A percentile compares a stretch with the other conserved stretches of the same genome.
Evolutionary conservation across 371 early-diverging fungal species (phyloP).

Genomic region (Choanephora cucurbitarum): DNA sequence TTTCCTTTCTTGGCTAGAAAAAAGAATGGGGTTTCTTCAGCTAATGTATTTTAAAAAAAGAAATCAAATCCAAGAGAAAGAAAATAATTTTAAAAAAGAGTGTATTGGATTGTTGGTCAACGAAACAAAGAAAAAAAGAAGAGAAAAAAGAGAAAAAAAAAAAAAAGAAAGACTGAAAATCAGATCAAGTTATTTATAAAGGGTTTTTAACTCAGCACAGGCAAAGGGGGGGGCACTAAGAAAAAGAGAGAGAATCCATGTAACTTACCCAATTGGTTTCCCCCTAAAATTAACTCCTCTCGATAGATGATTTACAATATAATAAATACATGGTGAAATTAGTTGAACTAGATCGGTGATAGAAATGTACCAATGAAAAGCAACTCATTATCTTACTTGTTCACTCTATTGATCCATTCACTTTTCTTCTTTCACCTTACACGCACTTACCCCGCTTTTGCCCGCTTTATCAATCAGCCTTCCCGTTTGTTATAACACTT

Average conservation of each 20-base stretch:
- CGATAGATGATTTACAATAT: conserved; percentile 23
- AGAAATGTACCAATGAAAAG: conserved; percentile 24
- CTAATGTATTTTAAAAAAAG: conserved; percentile 1
- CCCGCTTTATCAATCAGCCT: conserved; percentile 26
- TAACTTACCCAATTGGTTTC: conserved; percentile 14
- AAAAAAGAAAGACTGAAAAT: conserved; percentile 7
- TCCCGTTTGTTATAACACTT: conserved; percentile 15
- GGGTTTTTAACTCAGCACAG: conserved; percentile 13
- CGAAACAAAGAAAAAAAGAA: conserved; percentile 5
- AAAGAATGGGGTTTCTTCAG: no score
- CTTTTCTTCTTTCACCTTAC: not conserved
- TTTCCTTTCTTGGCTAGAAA: not conserved
- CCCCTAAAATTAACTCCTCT: not conserved
- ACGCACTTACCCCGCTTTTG: conserved; percentile 28
- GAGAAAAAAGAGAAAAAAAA: conserved; percentile 3
- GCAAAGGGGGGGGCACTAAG: conserved; percentile 15
- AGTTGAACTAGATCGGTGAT: conserved; percentile 16
- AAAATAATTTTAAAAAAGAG: conserved; percentile 7
- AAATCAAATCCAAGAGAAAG: conserved; percentile 10
- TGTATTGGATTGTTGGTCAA: conserved; percentile 16
- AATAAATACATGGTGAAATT: conserved; percentile 19
- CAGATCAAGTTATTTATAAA: conserved; percentile 10
- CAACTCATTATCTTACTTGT: not conserved
- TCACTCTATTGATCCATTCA: not conserved
- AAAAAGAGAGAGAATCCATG: conserved; percentile 15